These are phyloP conservation scores for Coniophora puteana DNA, from an alignment of 1,284 basidiomycete genomes.

Conservation along the genomic window DNA sequence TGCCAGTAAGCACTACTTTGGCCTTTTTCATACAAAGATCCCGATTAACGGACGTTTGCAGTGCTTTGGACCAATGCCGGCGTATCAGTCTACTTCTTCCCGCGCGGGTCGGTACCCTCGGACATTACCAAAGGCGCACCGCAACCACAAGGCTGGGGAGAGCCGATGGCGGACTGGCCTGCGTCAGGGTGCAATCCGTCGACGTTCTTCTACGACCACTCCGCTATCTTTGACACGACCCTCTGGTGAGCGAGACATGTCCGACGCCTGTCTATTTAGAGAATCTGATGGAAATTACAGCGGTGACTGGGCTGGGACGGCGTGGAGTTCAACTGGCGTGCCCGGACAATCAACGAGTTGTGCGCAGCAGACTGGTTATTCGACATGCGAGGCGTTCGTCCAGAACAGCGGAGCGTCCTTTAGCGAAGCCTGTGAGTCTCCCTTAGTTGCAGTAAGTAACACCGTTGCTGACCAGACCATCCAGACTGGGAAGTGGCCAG, in stretches of 20 bases:
- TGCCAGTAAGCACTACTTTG: slow-evolving; percentile 52
- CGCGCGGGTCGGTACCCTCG: slow-evolving; percentile 62
- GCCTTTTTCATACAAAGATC: too few species aligned
- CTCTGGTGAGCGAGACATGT: slow-evolving; percentile 56
- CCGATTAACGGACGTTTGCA: slow-evolving; percentile 32
- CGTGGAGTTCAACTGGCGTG: slow-evolving; percentile 67
- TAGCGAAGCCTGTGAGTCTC: slow-evolving; percentile 69
- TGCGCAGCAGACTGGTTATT: slow-evolving; percentile 74
- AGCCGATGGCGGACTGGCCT: slow-evolving; percentile 77
- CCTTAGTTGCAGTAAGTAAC: slow-evolving; percentile 8
- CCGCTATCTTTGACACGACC: slow-evolving; percentile 79
- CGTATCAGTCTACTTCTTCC: slow-evolving; percentile 81
- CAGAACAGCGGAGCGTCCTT: slow-evolving; percentile 68
- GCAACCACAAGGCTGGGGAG: slow-evolving; percentile 70
- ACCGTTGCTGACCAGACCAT: slow-evolving; percentile 6
- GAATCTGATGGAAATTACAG: slow-evolving; percentile 34
- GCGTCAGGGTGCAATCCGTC: slow-evolving; percentile 67
- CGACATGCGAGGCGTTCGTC: slow-evolving; percentile 77
- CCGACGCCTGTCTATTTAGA: slow-evolving; percentile 15
- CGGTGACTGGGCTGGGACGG: slow-evolving; percentile 83
- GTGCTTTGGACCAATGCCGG: slow-evolving; percentile 75
- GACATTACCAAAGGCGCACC: slow-evolving; percentile 72
- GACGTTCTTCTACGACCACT: slow-evolving; percentile 72
- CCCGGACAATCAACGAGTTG: slow-evolving; percentile 83
- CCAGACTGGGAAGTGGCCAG: slow-evolving; percentile 76